Percentiles rank a stretch among this genome's conserved stretches.
These are phyloP conservation scores for Barnettozyma siamensis DNA, from an alignment of 805 yeast species.

Conservation along the genomic window DNA sequence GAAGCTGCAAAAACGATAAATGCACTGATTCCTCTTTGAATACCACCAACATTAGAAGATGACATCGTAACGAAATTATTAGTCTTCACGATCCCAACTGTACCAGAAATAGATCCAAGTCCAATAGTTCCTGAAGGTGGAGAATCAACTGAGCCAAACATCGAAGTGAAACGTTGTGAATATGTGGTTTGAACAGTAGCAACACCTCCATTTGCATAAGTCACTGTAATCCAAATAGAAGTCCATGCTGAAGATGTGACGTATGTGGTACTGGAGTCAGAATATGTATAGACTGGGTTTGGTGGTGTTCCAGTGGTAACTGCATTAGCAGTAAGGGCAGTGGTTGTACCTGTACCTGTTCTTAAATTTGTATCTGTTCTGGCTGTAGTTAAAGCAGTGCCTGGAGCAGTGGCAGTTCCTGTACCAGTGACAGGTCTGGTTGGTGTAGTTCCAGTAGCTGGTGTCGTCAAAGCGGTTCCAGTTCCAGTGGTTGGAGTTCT, in stretches of 20 bases:
- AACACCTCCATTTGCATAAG: conserved; percentile 39
- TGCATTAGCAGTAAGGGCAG: conserved; percentile 14
- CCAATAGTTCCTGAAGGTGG: conserved; percentile 70
- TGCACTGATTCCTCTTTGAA: conserved; percentile 2
- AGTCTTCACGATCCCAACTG: conserved; percentile 55
- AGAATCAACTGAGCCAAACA: conserved; percentile 39
- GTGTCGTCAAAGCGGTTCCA: conserved; percentile 1
- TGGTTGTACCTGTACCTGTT: conserved; percentile 19
- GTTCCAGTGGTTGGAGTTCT: conserved; percentile 5
- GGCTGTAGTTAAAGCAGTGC: conserved; percentile 6
- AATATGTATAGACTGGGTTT: conserved; percentile 26
- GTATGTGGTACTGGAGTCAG: conserved; percentile 26
- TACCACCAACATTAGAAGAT: conserved; percentile 1
- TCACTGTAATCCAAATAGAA: conserved; percentile 47
- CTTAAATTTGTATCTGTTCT: not conserved
- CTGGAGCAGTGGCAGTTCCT: conserved; percentile 11
- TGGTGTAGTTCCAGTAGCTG: conserved; percentile 9
- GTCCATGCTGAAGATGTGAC: conserved; percentile 28
- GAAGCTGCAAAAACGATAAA: not conserved
- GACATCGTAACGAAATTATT: conserved; percentile 35
- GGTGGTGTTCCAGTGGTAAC: conserved; percentile 7
- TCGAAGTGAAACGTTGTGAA: conserved; percentile 46
- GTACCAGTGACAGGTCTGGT: conserved; percentile 12
- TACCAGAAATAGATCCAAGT: conserved; percentile 66
- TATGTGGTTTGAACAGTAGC: conserved; percentile 45